Evolutionary conservation across 2,329 filamentous ascomycete genomes (phyloP).

Genomic region (Aureobasidium sp.): DNA sequence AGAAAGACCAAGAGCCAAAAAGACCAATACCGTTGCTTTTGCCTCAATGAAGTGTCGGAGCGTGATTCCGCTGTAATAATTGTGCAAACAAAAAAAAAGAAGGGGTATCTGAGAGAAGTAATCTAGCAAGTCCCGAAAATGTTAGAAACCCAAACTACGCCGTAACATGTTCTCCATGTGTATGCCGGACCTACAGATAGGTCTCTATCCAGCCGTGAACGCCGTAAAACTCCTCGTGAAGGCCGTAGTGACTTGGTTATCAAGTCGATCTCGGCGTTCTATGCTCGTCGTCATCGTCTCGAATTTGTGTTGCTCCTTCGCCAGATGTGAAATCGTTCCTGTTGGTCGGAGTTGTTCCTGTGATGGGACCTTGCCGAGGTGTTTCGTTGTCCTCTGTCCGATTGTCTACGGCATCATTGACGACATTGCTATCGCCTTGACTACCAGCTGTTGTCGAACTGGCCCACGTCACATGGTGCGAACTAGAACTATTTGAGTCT

Average conservation of each 20-base stretch:
- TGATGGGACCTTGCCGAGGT: not conserved
- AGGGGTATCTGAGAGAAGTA: conserved; percentile 12
- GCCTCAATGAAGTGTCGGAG: not conserved
- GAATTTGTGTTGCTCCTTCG: not conserved
- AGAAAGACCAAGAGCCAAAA: not conserved
- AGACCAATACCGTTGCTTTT: not conserved
- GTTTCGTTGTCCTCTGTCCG: not conserved
- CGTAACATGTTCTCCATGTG: not conserved
- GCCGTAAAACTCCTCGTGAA: not conserved
- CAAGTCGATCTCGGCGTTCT: not conserved
- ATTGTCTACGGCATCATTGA: not conserved
- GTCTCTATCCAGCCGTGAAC: not conserved
- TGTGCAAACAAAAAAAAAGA: not conserved
- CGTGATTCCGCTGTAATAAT: not conserved
- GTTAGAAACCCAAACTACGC: not conserved
- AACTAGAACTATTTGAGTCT: conserved; percentile 3
- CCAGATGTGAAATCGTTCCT: not conserved
- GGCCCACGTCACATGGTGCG: conserved; percentile 10
- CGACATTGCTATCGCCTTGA: conserved; percentile 3
- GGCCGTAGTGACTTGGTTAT: not conserved
- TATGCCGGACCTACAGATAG: not conserved
- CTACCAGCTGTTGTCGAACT: conserved; percentile 12
- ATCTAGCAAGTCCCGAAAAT: conserved; percentile 6
- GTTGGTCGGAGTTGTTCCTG: not conserved
- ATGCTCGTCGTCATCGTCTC: not conserved